Percentiles rank a stretch among this genome's conserved stretches.
These are phyloP conservation scores for Fraxinus sp. DNA, from an alignment of 305 asterid species.

Conservation along the genomic window DNA sequence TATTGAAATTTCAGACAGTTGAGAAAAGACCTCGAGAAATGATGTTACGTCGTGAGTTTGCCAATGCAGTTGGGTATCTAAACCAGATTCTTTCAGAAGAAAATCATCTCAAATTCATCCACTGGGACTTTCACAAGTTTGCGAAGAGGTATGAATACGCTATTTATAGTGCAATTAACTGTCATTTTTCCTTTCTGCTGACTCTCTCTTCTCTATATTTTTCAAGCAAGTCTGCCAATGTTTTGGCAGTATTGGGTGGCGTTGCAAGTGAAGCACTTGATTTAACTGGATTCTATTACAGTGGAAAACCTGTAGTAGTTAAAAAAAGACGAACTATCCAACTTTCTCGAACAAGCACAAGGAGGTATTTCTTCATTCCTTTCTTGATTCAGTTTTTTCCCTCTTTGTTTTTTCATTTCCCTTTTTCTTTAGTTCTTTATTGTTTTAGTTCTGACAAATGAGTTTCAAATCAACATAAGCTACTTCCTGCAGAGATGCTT, in stretches of 20 bases:
- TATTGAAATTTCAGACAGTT: constrained; percentile 62
- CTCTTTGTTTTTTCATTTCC: not conserved
- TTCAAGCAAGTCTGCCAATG: constrained; percentile 96
- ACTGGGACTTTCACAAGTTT: constrained; percentile 98
- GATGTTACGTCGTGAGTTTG: constrained; percentile 98
- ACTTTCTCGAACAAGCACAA: constrained; percentile 77
- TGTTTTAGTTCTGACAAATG: not conserved
- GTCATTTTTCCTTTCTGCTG: constrained; percentile 30
- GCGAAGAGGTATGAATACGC: constrained; percentile 69
- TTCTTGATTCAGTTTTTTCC: not conserved
- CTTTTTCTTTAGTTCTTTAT: not conserved
- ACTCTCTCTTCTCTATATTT: constrained; percentile 30
- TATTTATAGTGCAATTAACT: constrained; percentile 17
- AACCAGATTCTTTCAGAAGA: constrained; percentile 87
- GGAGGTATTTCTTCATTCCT: constrained; percentile 47
- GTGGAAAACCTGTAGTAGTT: constrained; percentile 67
- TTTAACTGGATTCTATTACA: constrained; percentile 87
- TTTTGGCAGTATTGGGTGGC: constrained; percentile 92
- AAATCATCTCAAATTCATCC: constrained; percentile 79
- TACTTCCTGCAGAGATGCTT: constrained; percentile 61
- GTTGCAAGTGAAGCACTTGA: constrained; percentile 97
- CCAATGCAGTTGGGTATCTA: constrained; percentile 91
- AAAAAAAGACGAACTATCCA: constrained; percentile 57
- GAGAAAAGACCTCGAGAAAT: constrained; percentile 98
- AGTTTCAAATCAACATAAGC: constrained; percentile 19